Evolutionary conservation across 2,329 filamentous ascomycete species (phyloP).

Genomic region (Scolecobasidium constrictum): DNA sequence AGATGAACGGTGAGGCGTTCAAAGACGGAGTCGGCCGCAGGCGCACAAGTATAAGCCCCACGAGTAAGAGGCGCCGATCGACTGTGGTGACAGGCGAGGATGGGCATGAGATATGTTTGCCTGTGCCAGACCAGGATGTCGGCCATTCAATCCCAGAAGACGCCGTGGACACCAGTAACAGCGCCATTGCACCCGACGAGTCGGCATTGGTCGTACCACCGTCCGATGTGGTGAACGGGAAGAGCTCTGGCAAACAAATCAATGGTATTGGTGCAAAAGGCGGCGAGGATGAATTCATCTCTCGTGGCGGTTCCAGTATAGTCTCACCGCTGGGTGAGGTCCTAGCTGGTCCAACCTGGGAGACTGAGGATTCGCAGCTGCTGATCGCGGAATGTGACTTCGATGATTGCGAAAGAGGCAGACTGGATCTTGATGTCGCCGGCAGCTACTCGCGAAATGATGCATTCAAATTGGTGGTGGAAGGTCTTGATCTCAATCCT

Average conservation of each 20-base stretch:
- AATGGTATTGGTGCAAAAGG: not conserved
- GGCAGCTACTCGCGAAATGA: constrained; percentile 76
- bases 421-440: constrained; percentile 72
- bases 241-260: not conserved
- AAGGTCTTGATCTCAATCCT: constrained; percentile 48
- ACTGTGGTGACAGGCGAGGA: not conserved
- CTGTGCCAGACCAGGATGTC: not conserved
- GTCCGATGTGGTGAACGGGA: too few relatives aligned
- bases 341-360: constrained; percentile 73
- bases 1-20: constrained; percentile 12
- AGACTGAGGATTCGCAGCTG: constrained; percentile 55
- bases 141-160: too few relatives aligned
- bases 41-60: not conserved
- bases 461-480: constrained; percentile 48
- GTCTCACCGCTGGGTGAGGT: constrained; percentile 71
- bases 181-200: too few relatives aligned
- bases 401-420: constrained; percentile 73
- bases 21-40: constrained; percentile 3
- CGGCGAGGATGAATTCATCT: constrained; percentile 44
- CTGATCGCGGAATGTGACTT: constrained; percentile 69
- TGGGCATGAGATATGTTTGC: constrained; percentile 2
- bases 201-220: too few relatives aligned
- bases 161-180: not conserved
- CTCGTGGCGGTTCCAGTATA: constrained; percentile 72
- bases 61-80: constrained; percentile 3